Conservation (phyloP, 1,284 basidiomycete genomes). For the Tremellales sp. region DNA sequence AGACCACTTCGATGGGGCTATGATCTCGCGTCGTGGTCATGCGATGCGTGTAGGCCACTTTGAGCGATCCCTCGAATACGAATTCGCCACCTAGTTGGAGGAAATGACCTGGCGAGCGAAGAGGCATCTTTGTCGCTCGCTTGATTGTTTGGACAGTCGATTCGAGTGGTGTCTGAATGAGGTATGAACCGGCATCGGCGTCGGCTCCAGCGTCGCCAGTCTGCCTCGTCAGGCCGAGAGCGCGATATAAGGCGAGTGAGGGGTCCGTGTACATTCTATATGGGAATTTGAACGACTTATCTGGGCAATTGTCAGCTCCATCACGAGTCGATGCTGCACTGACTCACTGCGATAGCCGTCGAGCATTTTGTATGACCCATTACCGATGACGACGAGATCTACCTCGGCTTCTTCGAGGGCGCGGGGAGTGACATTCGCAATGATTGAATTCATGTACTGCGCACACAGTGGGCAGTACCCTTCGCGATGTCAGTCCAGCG, state of each 20-base stretch:
- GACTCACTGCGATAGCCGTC: constrained; percentile 26
- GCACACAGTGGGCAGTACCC: constrained; percentile 68
- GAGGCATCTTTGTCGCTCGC: constrained; percentile 53
- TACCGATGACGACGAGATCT: constrained; percentile 63
- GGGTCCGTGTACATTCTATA: constrained; percentile 72
- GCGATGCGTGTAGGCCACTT: constrained; percentile 41
- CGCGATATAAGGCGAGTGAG: constrained; percentile 61
- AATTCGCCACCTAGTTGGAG: constrained; percentile 84
- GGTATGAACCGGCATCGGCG: constrained; percentile 56
- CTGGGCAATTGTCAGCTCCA: constrained; percentile 10
- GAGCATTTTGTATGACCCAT: constrained; percentile 51
- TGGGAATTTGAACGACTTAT: constrained; percentile 54
- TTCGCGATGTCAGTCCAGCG: constrained; percentile 2
- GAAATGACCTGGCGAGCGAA: constrained; percentile 67
- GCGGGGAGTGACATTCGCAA: constrained; percentile 54
- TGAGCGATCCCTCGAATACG: constrained; percentile 65
- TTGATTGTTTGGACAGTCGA: constrained; percentile 36
- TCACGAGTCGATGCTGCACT: background rate
- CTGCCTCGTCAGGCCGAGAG: constrained; percentile 68
- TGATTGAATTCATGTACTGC: constrained; percentile 73
- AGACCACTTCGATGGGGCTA: constrained; percentile 61
- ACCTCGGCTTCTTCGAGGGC: constrained; percentile 55
- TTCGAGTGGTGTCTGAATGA: constrained; percentile 27
- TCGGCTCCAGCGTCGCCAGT: constrained; percentile 54
- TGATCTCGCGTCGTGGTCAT: constrained; percentile 61